Evolutionary conservation across 148 eudicot species (phyloP).

Genomic region (Rhododendron henanense): DNA sequence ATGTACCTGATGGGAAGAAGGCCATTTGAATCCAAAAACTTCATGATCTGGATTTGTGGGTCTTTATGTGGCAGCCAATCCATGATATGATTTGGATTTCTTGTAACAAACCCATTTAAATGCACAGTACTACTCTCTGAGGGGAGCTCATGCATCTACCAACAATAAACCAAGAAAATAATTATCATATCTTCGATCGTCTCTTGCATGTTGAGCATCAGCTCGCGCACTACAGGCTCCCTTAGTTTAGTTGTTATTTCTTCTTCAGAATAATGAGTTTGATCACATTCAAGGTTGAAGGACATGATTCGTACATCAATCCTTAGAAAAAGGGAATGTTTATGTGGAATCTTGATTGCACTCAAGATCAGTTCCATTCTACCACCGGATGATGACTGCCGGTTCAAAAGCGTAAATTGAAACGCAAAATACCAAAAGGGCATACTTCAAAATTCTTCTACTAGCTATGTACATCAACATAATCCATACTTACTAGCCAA

Average conservation of each 20-base stretch:
- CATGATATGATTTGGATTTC: constrained; percentile 22
- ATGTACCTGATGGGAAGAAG: constrained; percentile 41
- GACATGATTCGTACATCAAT: too few relatives aligned
- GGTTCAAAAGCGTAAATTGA: not conserved
- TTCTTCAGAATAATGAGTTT: too few relatives aligned
- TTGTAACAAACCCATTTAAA: constrained; percentile 15
- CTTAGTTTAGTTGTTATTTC: too few relatives aligned
- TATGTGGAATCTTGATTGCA: not conserved
- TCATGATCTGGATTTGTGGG: constrained; percentile 41
- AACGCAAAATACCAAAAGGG: not conserved
- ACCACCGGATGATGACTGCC: not conserved
- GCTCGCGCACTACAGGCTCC: too few relatives aligned
- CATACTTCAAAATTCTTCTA: not conserved
- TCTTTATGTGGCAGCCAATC: constrained; percentile 45
- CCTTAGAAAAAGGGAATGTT: too few relatives aligned
- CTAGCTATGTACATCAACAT: not conserved
- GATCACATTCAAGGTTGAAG: too few relatives aligned
- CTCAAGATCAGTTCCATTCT: not conserved
- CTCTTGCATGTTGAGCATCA: not conserved
- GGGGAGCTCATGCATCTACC: constrained; percentile 21
- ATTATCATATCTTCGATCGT: not conserved
- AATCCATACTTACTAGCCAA: not conserved
- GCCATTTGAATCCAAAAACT: constrained; percentile 40
- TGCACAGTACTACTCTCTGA: constrained; percentile 5
- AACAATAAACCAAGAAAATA: not conserved